Percentiles rank a stretch among this genome's conserved stretches.
Conservation (phyloP, 371 early-diverging fungal genomes). For the Lichtheimia hyalospora region DNA sequence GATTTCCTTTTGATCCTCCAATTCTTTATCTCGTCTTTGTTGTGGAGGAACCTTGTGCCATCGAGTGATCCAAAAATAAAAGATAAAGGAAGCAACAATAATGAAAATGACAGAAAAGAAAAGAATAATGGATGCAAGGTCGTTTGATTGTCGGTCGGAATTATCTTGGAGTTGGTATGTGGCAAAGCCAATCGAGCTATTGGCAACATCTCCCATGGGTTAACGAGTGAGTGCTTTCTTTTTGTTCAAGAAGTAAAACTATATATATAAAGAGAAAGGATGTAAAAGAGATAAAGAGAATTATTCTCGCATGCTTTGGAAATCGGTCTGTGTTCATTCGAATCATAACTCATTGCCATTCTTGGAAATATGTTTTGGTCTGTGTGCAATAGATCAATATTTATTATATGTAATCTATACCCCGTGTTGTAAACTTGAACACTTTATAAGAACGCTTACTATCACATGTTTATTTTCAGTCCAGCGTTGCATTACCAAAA, state of each 20-base stretch:
- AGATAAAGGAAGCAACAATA: slow-evolving; percentile 32
- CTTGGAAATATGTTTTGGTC: slow-evolving; percentile 13
- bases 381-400: too few species aligned
- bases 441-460: too few species aligned
- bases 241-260: not conserved
- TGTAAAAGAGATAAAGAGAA: not conserved
- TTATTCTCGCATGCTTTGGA: not conserved
- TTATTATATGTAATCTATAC: too few species aligned
- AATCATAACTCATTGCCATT: slow-evolving; percentile 5
- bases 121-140: slow-evolving; percentile 40
- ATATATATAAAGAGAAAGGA: not conserved
- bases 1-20: slow-evolving; percentile 47
- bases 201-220: not conserved
- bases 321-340: slow-evolving; percentile 1
- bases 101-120: slow-evolving; percentile 42
- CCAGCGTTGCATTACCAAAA: too few species aligned
- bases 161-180: slow-evolving; percentile 45
- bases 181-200: slow-evolving; percentile 41
- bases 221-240: not conserved
- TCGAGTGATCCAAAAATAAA: slow-evolving; percentile 54
- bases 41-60: slow-evolving; percentile 44
- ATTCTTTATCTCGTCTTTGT: slow-evolving; percentile 40
- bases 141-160: slow-evolving; percentile 23
- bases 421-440: too few species aligned
- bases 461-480: too few species aligned